Evolutionary conservation across 441 rosid species (phyloP).

Genomic region (Erodium trifolium): DNA sequence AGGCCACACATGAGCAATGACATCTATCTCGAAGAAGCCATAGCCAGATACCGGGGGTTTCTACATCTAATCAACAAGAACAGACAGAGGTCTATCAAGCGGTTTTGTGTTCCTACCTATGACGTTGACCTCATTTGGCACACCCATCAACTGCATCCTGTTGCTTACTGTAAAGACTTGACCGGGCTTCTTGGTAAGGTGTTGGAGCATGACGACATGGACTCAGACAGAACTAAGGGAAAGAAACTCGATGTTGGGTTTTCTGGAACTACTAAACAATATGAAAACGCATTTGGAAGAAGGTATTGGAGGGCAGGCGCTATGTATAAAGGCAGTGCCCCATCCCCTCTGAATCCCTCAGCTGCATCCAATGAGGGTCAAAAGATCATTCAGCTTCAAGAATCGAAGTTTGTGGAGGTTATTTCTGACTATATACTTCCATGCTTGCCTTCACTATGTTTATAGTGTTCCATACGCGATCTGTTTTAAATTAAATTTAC

Average conservation of each 20-base stretch:
- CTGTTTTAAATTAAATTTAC: too few relatives aligned
- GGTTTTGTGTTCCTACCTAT: constrained; percentile 85
- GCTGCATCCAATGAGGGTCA: constrained; percentile 2
- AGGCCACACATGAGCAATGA: constrained; percentile 44
- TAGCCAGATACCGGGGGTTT: constrained; percentile 82
- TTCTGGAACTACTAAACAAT: constrained; percentile 60
- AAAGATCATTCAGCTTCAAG: constrained; percentile 14
- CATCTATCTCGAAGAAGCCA: constrained; percentile 66
- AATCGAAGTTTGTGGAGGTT: constrained; percentile 23
- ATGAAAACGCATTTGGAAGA: constrained; percentile 72
- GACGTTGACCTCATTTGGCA: constrained; percentile 97
- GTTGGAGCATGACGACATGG: constrained; percentile 88
- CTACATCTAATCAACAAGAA: constrained; percentile 69
- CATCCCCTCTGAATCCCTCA: constrained; percentile 11
- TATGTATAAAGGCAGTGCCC: constrained; percentile 59
- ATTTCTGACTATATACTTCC: background rate
- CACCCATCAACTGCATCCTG: constrained; percentile 77
- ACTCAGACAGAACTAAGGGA: constrained; percentile 71
- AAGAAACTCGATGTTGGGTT: constrained; percentile 79
- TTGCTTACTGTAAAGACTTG: constrained; percentile 58
- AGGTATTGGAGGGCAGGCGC: constrained; percentile 93
- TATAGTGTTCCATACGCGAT: background rate
- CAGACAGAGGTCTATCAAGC: constrained; percentile 44
- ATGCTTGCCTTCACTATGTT: constrained; percentile 6
- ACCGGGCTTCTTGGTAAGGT: constrained; percentile 47